These are phyloP conservation scores for Ottelia alismoides DNA, from an alignment of 106 monocot genomes.

Conservation along the genomic window DNA sequence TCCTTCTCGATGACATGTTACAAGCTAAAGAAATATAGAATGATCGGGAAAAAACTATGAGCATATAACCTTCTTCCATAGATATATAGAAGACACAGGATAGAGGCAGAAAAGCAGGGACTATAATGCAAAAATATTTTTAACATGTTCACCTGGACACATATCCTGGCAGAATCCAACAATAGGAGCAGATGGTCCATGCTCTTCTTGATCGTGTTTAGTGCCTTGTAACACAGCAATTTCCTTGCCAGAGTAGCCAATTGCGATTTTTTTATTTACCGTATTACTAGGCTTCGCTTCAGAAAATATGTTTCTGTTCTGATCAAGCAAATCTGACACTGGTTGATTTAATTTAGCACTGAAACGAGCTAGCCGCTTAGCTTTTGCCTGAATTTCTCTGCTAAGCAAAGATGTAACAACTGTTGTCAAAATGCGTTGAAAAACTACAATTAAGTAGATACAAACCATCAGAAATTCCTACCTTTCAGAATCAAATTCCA, in stretches of 20 bases:
- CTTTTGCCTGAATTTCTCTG: slow-evolving; percentile 82
- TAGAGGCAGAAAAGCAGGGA: background rate
- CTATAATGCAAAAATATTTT: background rate
- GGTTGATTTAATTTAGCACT: slow-evolving; percentile 50
- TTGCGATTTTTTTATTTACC: slow-evolving; percentile 1
- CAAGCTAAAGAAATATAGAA: background rate
- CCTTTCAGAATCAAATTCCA: slow-evolving; percentile 42
- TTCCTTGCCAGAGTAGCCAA: slow-evolving; percentile 2
- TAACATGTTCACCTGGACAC: slow-evolving; percentile 74
- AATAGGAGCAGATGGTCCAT: slow-evolving; percentile 28
- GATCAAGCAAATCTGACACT: slow-evolving; percentile 13
- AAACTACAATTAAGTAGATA: background rate
- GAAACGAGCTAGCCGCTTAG: slow-evolving; percentile 74
- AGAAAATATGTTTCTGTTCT: slow-evolving; percentile 11
- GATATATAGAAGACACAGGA: too few relatives aligned
- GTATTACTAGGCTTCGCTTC: slow-evolving; percentile 17
- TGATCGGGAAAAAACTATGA: background rate
- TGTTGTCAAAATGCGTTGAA: slow-evolving; percentile 1
- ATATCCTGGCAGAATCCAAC: slow-evolving; percentile 84
- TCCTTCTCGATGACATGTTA: background rate
- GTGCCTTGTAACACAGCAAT: background rate
- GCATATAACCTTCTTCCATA: too few relatives aligned
- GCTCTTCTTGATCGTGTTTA: slow-evolving; percentile 25
- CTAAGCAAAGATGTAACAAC: slow-evolving; percentile 5
- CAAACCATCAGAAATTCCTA: slow-evolving; percentile 7